phyloP scores from a whole-genome alignment of 257 asterid genomes.

The Phtheirospermum japonicum region DNA sequence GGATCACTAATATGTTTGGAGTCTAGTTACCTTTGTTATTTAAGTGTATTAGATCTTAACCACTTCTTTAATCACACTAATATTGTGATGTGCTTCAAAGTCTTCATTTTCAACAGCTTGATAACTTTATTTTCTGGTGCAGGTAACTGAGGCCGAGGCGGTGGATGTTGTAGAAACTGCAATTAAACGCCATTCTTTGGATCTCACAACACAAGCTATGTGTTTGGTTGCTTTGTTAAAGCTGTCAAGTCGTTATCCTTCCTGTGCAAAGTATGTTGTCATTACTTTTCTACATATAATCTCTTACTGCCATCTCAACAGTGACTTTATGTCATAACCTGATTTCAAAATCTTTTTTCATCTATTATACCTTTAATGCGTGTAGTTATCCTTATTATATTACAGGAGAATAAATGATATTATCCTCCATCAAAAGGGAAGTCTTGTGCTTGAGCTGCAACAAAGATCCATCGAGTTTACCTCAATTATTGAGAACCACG shows the following conservation, averaged over 20 bases:
- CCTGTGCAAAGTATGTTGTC: constrained; percentile 75
- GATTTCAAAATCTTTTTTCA: constrained; percentile 16
- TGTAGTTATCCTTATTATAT: constrained; percentile 14
- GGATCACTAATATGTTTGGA: no score
- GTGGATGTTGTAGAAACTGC: constrained; percentile 85
- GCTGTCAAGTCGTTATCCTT: constrained; percentile 87
- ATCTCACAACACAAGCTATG: constrained; percentile 85
- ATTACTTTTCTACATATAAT: constrained; percentile 22
- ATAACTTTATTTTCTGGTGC: constrained; percentile 36
- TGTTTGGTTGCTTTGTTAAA: constrained; percentile 84
- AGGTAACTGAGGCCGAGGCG: constrained; percentile 91
- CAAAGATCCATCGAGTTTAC: constrained; percentile 97
- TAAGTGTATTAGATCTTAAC: no score
- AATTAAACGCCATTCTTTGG: constrained; percentile 54
- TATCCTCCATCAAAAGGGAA: constrained; percentile 71
- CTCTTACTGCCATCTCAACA: constrained; percentile 6
- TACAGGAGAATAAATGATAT: constrained; percentile 73
- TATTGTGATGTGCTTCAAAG: constrained; percentile 13
- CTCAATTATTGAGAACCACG: constrained; percentile 74
- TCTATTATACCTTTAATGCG: constrained; percentile 12
- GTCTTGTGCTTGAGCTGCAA: constrained; percentile 92
- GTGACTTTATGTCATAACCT: constrained; percentile 14
- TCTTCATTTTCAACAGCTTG: constrained; percentile 25
- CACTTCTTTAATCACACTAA: no score
- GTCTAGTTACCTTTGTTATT: no score